phyloP scores from a whole-genome alignment of 2,329 filamentous ascomycete species.

The Microsporum ferrugineum region DNA sequence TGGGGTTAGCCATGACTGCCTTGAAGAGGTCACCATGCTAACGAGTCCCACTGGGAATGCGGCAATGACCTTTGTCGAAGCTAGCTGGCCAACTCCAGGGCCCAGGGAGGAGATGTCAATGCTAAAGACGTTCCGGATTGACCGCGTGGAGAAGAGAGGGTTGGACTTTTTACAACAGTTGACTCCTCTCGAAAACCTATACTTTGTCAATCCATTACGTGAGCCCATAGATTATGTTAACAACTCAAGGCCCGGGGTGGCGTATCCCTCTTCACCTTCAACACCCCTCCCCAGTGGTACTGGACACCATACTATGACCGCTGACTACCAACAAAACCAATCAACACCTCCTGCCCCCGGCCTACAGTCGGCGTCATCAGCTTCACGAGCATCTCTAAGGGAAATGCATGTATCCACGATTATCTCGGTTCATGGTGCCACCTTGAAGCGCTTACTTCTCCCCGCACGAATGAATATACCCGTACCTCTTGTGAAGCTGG shows the following conservation, averaged over 20 bases:
- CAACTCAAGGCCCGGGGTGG: constrained; percentile 14
- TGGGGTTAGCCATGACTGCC: constrained; percentile 30
- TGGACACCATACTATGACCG: constrained; percentile 11
- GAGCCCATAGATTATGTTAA: constrained; percentile 24
- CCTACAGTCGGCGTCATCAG: constrained; percentile 12
- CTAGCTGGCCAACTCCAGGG: constrained; percentile 38
- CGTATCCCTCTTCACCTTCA: constrained; percentile 8
- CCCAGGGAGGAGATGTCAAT: constrained; percentile 13
- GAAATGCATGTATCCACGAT: constrained; percentile 37
- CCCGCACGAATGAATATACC: constrained; percentile 45
- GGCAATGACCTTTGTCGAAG: constrained; percentile 43
- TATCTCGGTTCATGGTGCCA: constrained; percentile 40
- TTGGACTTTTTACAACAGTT: constrained; percentile 34
- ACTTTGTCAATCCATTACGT: constrained; percentile 38
- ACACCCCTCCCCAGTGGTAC: constrained; percentile 4
- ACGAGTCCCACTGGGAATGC: constrained; percentile 34
- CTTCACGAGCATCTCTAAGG: constrained; percentile 25
- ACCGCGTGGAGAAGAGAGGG: constrained; percentile 37
- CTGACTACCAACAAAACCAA: background rate
- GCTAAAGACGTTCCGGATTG: constrained; percentile 39
- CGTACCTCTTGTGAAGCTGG: constrained; percentile 37
- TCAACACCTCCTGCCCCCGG: background rate
- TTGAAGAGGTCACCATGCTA: constrained; percentile 44
- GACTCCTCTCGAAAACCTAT: constrained; percentile 40
- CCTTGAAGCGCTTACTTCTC: constrained; percentile 46